Evolutionary conservation across 164 flowering plant species (phyloP).

Genomic region (Stephania yunnanensis): DNA sequence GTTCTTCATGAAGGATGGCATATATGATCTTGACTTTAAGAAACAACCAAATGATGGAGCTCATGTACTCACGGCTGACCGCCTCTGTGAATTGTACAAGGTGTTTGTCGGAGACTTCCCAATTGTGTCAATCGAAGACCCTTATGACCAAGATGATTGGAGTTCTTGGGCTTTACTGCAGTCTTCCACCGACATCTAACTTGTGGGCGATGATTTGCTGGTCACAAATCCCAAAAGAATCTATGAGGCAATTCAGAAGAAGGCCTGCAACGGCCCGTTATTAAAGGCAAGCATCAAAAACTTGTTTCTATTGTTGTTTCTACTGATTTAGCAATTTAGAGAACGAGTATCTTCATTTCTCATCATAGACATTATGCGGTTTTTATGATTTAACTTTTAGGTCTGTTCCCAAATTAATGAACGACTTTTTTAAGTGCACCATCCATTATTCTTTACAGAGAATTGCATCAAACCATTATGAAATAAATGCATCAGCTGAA

Average conservation of each 20-base stretch:
- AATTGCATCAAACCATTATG: too few species aligned
- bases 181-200: constrained; percentile 79
- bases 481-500: too few species aligned
- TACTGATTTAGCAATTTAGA: not conserved
- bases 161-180: constrained; percentile 75
- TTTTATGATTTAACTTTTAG: too few species aligned
- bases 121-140: constrained; percentile 97
- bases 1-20: too few species aligned
- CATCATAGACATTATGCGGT: too few species aligned
- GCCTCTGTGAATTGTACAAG: constrained; percentile 72
- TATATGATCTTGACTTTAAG: constrained; percentile 81
- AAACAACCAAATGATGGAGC: constrained; percentile 95
- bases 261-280: constrained; percentile 83
- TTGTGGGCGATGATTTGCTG: constrained; percentile 96
- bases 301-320: not conserved
- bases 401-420: too few species aligned
- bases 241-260: constrained; percentile 74
- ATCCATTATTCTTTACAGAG: too few species aligned
- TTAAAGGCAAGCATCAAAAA: constrained; percentile 52
- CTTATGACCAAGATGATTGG: constrained; percentile 99
- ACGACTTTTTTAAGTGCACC: too few species aligned
- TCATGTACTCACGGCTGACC: constrained; percentile 57
- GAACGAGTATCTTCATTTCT: not conserved
- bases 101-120: constrained; percentile 76
- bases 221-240: constrained; percentile 94